A percentile compares a stretch with the other conserved stretches of the same genome.
Conservation (phyloP, 2,329 filamentous ascomycete genomes). For the Aspergillus ibericus region DNA sequence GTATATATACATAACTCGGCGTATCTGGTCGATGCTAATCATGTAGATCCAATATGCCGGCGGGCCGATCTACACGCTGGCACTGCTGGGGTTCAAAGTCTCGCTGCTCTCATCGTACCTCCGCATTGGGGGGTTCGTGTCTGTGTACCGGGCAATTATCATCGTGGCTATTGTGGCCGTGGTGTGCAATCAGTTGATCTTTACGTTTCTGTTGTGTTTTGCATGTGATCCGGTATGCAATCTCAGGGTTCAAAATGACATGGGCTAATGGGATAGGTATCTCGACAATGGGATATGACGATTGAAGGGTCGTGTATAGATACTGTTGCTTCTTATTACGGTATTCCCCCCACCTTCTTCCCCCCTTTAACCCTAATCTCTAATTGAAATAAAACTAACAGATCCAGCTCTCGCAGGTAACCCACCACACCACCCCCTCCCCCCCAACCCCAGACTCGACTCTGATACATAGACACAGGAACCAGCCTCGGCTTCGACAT, state of each 20-base stretch:
- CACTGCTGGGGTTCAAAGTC: slow-evolving; percentile 49
- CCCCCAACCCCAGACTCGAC: not conserved
- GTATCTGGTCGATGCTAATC: not conserved
- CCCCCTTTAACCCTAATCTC: no score
- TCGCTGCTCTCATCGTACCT: slow-evolving; percentile 50
- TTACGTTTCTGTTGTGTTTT: slow-evolving; percentile 27
- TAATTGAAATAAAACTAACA: not conserved
- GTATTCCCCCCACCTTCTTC: slow-evolving; percentile 24
- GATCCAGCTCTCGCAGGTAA: slow-evolving; percentile 8
- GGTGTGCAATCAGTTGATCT: slow-evolving; percentile 41
- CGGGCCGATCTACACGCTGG: slow-evolving; percentile 30
- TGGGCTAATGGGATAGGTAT: not conserved
- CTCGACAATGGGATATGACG: not conserved
- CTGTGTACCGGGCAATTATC: slow-evolving; percentile 35
- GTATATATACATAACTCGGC: slow-evolving; percentile 3
- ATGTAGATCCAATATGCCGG: slow-evolving; percentile 29
- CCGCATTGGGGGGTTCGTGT: slow-evolving; percentile 46
- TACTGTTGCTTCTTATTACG: slow-evolving; percentile 46
- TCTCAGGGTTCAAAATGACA: no score
- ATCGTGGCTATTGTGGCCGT: slow-evolving; percentile 37
- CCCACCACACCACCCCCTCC: not conserved
- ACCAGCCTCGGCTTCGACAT: slow-evolving; percentile 26
- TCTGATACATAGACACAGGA: slow-evolving; percentile 7
- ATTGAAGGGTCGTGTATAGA: slow-evolving; percentile 44
- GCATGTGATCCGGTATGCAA: slow-evolving; percentile 32